phyloP scores from a whole-genome alignment of 768 basidiomycete species.

The Russula vinacea region DNA sequence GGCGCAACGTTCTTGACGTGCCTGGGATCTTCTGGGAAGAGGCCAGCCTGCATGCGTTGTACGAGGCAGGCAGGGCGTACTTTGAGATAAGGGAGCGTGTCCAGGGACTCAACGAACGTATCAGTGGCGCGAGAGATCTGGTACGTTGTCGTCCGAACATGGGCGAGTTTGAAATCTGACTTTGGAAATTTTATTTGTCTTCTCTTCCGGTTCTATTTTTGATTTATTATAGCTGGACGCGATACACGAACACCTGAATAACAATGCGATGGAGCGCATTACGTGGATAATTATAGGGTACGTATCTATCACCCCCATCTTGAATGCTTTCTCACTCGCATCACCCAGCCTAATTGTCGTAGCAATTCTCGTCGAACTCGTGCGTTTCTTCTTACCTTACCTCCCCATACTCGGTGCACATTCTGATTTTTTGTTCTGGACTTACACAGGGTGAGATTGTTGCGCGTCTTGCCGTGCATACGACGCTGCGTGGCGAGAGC shows the following conservation, averaged over 20 bases:
- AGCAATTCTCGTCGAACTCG: conserved; percentile 84
- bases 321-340: conserved; percentile 23
- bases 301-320: conserved; percentile 29
- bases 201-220: background rate
- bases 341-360: conserved; percentile 76
- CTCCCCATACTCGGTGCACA: background rate
- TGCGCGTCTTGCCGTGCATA: conserved; percentile 71
- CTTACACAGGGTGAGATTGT: conserved; percentile 68
- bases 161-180: background rate
- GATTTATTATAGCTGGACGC: conserved; percentile 61
- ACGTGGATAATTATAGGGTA: conserved; percentile 76
- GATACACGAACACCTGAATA: conserved; percentile 91
- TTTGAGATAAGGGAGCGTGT: conserved; percentile 88
- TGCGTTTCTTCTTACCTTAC: conserved; percentile 37
- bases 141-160: conserved; percentile 46
- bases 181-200: too few relatives aligned
- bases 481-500: conserved; percentile 36
- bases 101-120: conserved; percentile 80
- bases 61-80: conserved; percentile 91
- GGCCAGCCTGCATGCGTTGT: conserved; percentile 82
- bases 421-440: background rate
- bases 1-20: conserved; percentile 89
- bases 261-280: conserved; percentile 84
- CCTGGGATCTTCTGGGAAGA: conserved; percentile 96
- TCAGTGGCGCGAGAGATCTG: conserved; percentile 84